Evolutionary conservation across 164 flowering plant species (phyloP), one percentile per base, ranked within the genome.

Genomic region (Sedum album): DNA sequence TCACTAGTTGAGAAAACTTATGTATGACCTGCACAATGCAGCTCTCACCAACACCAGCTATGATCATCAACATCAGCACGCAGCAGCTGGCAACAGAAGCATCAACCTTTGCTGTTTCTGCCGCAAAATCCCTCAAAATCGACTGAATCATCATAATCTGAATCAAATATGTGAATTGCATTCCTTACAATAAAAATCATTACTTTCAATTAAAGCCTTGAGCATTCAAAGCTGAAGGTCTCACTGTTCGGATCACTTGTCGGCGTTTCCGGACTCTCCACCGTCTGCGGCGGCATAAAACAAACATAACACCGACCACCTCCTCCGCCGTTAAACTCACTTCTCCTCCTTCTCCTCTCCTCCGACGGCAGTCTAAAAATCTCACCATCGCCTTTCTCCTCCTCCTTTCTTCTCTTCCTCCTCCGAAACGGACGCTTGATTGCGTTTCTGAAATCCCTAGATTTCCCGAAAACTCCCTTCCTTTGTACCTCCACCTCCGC

Each of bases 201-300:
- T 86, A 33, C 70, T 85, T 78, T 88, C 91, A 46, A 88, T 80
- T 53, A 86, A 66, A 70, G 60, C 55, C 73, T 74, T 85, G 71
- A 82, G 55, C 70, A 68, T 69, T 76, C 88, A 69, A 63, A 73
- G 63, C 76, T 67, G 68, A 83, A 84, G 9, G 62, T 75, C 0
- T 78, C 75, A 60, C 70, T 73, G 67, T 84, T 80, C n/a, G 88
- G 87, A 60, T 85, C 92, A 42, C 78, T 81, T 6, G 77, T 69
- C 18, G 35, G 72, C 62, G 62, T 57, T 0, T 57, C 62, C 20
- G 62, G 62, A 57, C 33, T 10, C 62, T 57, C 62, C 13, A 11
- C 62, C 17, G 62, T 57, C 20, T 20, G 17, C 33, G 31, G 62
- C 6, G 13, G 33, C 62, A 28, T 2, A 28, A 57, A 57, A 57